phyloP scores from a whole-genome alignment of 1,284 basidiomycete species.

The Lentinus polychrous region DNA sequence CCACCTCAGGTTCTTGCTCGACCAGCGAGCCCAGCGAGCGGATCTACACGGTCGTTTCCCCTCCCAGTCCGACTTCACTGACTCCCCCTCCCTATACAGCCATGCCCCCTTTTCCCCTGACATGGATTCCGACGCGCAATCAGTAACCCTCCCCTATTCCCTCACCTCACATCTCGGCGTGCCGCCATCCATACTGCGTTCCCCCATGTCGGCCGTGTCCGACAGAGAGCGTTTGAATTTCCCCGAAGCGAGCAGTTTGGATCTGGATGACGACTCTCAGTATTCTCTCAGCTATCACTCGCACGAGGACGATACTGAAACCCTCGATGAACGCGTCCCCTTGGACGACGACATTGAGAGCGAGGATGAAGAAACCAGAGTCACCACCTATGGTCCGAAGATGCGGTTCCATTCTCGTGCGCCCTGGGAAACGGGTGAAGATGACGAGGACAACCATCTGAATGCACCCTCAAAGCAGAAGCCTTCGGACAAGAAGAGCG shows the following conservation, averaged over 20 bases:
- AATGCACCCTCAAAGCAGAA: slow-evolving; percentile 23
- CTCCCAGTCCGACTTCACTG: slow-evolving; percentile 48
- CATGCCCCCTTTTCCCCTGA: slow-evolving; percentile 48
- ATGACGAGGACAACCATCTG: slow-evolving; percentile 41
- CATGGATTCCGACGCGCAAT: slow-evolving; percentile 24
- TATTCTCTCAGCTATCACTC: slow-evolving; percentile 29
- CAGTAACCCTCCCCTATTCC: slow-evolving; percentile 23
- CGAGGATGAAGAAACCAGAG: slow-evolving; percentile 36
- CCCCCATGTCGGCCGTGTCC: slow-evolving; percentile 22
- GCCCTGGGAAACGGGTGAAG: slow-evolving; percentile 67
- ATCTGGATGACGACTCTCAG: slow-evolving; percentile 53
- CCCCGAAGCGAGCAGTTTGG: slow-evolving; percentile 44
- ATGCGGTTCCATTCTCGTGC: slow-evolving; percentile 75
- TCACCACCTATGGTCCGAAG: slow-evolving; percentile 70
- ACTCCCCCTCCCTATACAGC: slow-evolving; percentile 65
- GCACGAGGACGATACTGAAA: slow-evolving; percentile 17
- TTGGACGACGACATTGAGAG: slow-evolving; percentile 29
- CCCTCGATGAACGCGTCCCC: slow-evolving; percentile 22
- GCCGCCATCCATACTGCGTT: slow-evolving; percentile 19
- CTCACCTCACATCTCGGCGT: slow-evolving; percentile 21
- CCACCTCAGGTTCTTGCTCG: slow-evolving; percentile 44
- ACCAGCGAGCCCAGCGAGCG: slow-evolving; percentile 46
- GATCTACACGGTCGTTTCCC: slow-evolving; percentile 42
- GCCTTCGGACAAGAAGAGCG: slow-evolving; percentile 21
- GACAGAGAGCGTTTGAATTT: slow-evolving; percentile 40